Base-by-base conservation (phyloP, 2,329 filamentous ascomycete species). In the Aspergillus caelatus region DNA sequence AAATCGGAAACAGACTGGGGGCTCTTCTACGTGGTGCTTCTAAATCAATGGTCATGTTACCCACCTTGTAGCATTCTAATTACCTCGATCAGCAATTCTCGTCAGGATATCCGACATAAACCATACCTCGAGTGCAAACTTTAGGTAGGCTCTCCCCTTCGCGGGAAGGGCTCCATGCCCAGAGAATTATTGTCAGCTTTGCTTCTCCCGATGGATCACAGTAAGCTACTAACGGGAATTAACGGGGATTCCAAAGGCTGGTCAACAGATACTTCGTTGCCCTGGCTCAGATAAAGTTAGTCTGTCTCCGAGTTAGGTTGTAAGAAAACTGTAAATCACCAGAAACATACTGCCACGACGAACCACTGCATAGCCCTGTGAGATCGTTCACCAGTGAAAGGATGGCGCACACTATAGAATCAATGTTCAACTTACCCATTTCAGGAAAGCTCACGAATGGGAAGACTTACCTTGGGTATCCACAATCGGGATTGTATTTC, bases 1-100 rank as follows among this genome's bases (percentile, higher is more conserved):
- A n/a, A 4, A 10, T 12, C 9, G 2, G 45, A 5, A 3, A 6
- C 3, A 12, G 7, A 14, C 1, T 3, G 1, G n/a, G n/a, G 10
- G 7, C 10, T 5, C n/a, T 10, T 46, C 43, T n/a, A 9, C n/a
- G 43, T 23, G 43, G 43, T n/a, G 12, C n/a, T n/a, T 12, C 7
- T 11, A 46, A n/a, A 23, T 46, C n/a, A 46, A 46, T 46, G 19
- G n/a, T 46, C 43, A 46, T 46, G n/a, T 46, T 8, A 2, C 43
- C 43, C 43, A 46, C 43, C 19, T 46, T 23, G 43, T 46, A 23
- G n/a, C 43, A 45, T 23, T 23, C 43, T 46, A 46, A 12, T 46
- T 10, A 11, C n/a, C 10, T 11, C n/a, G 7, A 46, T n/a, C 10
- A 46, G 43, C 7, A 10, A 23, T 23, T 12, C 6, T n/a, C 2